These are phyloP conservation scores for Theobroma cacao DNA, from an alignment of 345 rosid species.

Conservation along the genomic window DNA sequence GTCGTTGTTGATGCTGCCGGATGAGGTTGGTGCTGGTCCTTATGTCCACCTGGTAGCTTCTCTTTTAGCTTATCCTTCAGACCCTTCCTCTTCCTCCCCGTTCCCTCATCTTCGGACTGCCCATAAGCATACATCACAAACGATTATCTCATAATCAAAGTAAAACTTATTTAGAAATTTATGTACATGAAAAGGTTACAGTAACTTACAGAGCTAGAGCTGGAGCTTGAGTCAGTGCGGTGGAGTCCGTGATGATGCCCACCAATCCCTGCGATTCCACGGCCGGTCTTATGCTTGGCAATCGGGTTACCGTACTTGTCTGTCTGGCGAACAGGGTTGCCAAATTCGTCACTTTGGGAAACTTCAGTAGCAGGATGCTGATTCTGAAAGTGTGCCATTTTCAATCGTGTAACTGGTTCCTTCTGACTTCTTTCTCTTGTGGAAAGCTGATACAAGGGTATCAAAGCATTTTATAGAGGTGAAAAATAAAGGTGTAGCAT, in stretches of 20 bases:
- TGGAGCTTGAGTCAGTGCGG: conserved; percentile 49
- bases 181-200: background rate
- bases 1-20: conserved; percentile 28
- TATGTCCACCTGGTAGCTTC: conserved; percentile 44
- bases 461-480: background rate
- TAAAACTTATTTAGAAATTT: no score
- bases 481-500: background rate
- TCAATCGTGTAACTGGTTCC: background rate
- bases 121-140: background rate
- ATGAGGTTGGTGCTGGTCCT: conserved; percentile 23
- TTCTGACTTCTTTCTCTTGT: background rate
- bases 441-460: background rate
- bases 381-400: conserved; percentile 27
- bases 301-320: conserved; percentile 40
- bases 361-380: conserved; percentile 25
- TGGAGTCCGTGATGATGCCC: conserved; percentile 40
- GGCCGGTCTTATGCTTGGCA: conserved; percentile 8
- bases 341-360: conserved; percentile 38
- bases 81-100: conserved; percentile 71
- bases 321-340: conserved; percentile 32
- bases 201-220: conserved; percentile 50
- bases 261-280: conserved; percentile 32
- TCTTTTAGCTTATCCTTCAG: conserved; percentile 53
- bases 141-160: background rate
- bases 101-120: conserved; percentile 66